phyloP scores from a whole-genome alignment of 2,329 filamentous ascomycete genomes.

The Colletotrichum sp. region DNA sequence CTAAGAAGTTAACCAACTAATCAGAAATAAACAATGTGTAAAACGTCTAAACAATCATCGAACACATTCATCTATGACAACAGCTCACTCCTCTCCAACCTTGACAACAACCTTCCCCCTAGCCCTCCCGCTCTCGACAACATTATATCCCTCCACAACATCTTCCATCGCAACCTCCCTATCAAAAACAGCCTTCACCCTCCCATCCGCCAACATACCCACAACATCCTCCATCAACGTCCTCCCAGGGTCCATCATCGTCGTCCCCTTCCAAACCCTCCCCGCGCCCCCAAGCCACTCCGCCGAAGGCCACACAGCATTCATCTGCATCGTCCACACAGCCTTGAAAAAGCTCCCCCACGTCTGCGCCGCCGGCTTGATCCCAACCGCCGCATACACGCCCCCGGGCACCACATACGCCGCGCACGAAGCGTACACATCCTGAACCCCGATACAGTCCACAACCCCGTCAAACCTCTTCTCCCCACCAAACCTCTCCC shows the following conservation, averaged over 20 bases:
- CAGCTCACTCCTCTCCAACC: slow-evolving; percentile 24
- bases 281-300: slow-evolving; percentile 41
- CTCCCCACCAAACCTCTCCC: background rate
- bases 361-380: slow-evolving; percentile 37
- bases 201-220: slow-evolving; percentile 35
- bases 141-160: slow-evolving; percentile 38
- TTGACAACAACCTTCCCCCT: slow-evolving; percentile 44
- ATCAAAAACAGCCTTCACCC: slow-evolving; percentile 39
- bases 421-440: slow-evolving; percentile 45
- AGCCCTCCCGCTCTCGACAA: slow-evolving; percentile 35
- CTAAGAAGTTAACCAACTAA: background rate
- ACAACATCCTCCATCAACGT: slow-evolving; percentile 36
- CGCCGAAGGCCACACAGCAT: slow-evolving; percentile 40
- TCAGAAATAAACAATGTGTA: background rate
- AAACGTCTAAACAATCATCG: background rate
- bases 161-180: slow-evolving; percentile 41
- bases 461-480: slow-evolving; percentile 49
- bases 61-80: background rate
- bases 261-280: slow-evolving; percentile 36
- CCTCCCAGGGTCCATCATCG: slow-evolving; percentile 37
- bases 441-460: slow-evolving; percentile 54
- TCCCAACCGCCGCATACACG: slow-evolving; percentile 47
- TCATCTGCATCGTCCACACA: slow-evolving; percentile 39
- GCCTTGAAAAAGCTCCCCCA: slow-evolving; percentile 33
- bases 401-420: slow-evolving; percentile 41